Percentiles rank a stretch among this genome's conserved stretches.
Evolutionary conservation across 2,329 filamentous ascomycete species (phyloP).

Genomic region (Arthrinium puccinioides): DNA sequence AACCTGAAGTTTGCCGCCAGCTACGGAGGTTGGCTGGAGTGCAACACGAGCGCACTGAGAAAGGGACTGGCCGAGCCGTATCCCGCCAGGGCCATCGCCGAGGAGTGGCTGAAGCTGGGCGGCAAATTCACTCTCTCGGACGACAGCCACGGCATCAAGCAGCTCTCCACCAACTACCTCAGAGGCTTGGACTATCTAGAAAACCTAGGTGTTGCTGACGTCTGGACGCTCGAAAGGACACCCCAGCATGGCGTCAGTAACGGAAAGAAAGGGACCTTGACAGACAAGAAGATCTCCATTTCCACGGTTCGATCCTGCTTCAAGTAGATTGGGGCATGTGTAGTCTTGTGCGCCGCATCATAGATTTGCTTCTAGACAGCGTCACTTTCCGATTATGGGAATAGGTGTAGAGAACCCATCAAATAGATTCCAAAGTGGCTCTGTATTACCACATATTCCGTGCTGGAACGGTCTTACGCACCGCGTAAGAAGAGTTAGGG

Average conservation of each 20-base stretch:
- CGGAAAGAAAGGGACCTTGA: slow-evolving; percentile 27
- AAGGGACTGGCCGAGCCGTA: slow-evolving; percentile 92
- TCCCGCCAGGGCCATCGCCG: slow-evolving; percentile 69
- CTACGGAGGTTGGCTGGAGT: slow-evolving; percentile 79
- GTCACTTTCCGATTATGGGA: no score
- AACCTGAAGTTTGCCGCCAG: slow-evolving; percentile 65
- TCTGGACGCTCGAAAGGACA: slow-evolving; percentile 48
- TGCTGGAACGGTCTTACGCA: no score
- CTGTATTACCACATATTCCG: no score
- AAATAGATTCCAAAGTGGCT: no score
- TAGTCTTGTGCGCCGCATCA: no score
- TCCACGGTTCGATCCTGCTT: not conserved
- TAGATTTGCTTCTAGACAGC: no score
- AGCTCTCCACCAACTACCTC: slow-evolving; percentile 79
- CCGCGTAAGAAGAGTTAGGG: no score
- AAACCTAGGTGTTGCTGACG: slow-evolving; percentile 53
- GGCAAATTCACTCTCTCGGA: slow-evolving; percentile 88
- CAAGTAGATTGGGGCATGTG: no score
- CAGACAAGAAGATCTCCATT: slow-evolving; percentile 36
- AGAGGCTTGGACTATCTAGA: slow-evolving; percentile 65
- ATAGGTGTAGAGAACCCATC: no score
- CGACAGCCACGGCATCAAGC: slow-evolving; percentile 83
- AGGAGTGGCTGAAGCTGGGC: slow-evolving; percentile 66
- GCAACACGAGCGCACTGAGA: slow-evolving; percentile 79
- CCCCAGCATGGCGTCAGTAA: slow-evolving; percentile 18